Evolutionary conservation across 805 yeast genomes (phyloP).

Genomic region (Kuraishia hungarica): DNA sequence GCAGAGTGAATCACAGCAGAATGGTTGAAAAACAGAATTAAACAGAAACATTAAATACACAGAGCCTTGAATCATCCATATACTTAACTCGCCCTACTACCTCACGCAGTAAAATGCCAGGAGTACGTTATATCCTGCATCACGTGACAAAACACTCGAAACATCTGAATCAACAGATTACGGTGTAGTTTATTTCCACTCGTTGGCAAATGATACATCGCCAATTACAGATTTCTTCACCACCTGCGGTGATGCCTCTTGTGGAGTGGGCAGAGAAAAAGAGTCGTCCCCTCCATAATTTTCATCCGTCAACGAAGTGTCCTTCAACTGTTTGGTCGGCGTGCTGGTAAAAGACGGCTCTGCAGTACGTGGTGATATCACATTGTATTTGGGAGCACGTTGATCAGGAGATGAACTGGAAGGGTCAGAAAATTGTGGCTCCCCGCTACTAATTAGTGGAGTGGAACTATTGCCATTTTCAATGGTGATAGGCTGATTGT

Average conservation of each 20-base stretch:
- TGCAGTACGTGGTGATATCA: neutral
- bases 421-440: neutral
- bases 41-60: too few species aligned
- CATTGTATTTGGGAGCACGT: neutral
- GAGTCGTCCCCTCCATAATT: conserved; percentile 1
- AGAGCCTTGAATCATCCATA: too few species aligned
- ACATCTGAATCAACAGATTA: too few species aligned
- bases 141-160: too few species aligned
- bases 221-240: neutral
- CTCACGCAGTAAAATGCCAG: too few species aligned
- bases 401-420: neutral
- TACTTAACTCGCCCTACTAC: neutral
- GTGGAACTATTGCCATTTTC: neutral
- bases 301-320: neutral
- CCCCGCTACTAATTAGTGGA: neutral
- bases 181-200: neutral
- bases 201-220: neutral
- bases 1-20: too few species aligned
- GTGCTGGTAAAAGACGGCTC: neutral
- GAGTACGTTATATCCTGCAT: too few species aligned
- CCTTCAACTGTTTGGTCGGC: neutral
- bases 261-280: conserved; percentile 1
- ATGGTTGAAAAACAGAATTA: too few species aligned
- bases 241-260: neutral
- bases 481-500: neutral